Percentiles rank a stretch among this genome's conserved stretches.
Conservation (phyloP, 1,139 yeast species). For the Scheffersomyces cryptocercus region DNA sequence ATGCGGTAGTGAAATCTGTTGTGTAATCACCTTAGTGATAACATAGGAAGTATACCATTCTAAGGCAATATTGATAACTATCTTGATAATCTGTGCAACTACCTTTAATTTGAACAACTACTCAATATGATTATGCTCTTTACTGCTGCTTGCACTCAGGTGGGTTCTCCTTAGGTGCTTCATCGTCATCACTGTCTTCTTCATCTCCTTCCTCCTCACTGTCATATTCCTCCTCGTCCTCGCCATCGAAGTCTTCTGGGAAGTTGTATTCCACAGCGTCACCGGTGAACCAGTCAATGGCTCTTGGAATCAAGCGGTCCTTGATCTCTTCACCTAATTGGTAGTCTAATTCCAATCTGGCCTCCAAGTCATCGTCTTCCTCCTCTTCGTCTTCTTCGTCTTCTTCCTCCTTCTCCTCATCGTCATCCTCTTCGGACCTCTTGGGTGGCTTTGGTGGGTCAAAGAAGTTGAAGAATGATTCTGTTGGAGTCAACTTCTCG, state of each 20-base stretch:
- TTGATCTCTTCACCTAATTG: slow-evolving; percentile 95
- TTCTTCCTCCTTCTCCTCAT: slow-evolving; percentile 29
- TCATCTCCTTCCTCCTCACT: slow-evolving; percentile 53
- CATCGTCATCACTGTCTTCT: slow-evolving; percentile 35
- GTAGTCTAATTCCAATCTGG: slow-evolving; percentile 86
- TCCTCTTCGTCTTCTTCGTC: slow-evolving; percentile 42
- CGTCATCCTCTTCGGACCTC: slow-evolving; percentile 46
- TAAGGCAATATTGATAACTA: too few species aligned
- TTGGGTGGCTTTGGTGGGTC: slow-evolving; percentile 86
- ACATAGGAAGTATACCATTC: too few species aligned
- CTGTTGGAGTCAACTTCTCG: slow-evolving; percentile 90
- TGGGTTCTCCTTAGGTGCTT: slow-evolving; percentile 57
- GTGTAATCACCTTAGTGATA: too few species aligned
- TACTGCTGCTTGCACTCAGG: slow-evolving; percentile 85
- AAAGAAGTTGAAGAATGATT: slow-evolving; percentile 93
- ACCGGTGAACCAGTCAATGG: slow-evolving; percentile 98
- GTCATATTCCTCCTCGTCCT: slow-evolving; percentile 44
- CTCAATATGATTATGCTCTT: slow-evolving; percentile 1
- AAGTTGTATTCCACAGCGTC: slow-evolving; percentile 74
- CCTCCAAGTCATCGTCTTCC: slow-evolving; percentile 73
- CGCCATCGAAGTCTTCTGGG: slow-evolving; percentile 46
- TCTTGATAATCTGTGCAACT: not conserved
- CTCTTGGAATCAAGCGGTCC: slow-evolving; percentile 93
- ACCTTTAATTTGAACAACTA: not conserved
- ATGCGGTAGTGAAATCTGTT: too few species aligned